These are phyloP conservation scores for Pittosporum tobira DNA, from an alignment of 129 eudicot species.

Conservation along the genomic window DNA sequence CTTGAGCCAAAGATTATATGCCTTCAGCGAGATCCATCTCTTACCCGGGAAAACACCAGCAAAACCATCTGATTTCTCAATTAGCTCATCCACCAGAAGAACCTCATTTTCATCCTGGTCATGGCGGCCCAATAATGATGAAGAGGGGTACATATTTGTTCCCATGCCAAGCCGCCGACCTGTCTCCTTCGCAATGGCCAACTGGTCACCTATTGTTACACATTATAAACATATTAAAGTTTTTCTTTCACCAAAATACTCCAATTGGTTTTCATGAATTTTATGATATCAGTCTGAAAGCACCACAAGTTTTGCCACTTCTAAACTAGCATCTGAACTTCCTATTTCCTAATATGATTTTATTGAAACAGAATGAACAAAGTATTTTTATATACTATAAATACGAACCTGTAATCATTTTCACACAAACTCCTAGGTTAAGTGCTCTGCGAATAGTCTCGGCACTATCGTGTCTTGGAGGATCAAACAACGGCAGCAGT, in stretches of 20 bases:
- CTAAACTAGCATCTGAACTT: not conserved
- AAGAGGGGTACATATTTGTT: too few species aligned
- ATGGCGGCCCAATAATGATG: constrained; percentile 45
- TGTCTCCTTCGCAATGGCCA: constrained; percentile 54
- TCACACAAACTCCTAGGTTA: constrained; percentile 47
- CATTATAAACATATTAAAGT: not conserved
- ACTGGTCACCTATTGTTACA: constrained; percentile 38
- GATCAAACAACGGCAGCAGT: constrained; percentile 50
- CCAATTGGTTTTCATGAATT: too few species aligned
- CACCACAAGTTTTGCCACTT: not conserved
- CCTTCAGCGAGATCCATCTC: too few species aligned
- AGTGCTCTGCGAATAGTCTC: constrained; percentile 47
- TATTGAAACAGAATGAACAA: not conserved
- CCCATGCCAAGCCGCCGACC: constrained; percentile 65
- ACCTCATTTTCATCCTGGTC: constrained; percentile 33
- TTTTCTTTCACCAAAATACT: not conserved
- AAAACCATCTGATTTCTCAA: constrained; percentile 62
- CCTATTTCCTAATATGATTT: not conserved
- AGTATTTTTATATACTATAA: too few species aligned
- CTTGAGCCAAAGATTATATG: too few species aligned
- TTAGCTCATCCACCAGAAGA: constrained; percentile 52
- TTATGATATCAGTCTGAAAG: not conserved
- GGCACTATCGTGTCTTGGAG: constrained; percentile 63
- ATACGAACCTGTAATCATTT: constrained; percentile 74
- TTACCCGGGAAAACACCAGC: constrained; percentile 61